Evolutionary conservation across 108 stramenopile genomes (phyloP).

Genomic region (Conticribra guillardii): DNA sequence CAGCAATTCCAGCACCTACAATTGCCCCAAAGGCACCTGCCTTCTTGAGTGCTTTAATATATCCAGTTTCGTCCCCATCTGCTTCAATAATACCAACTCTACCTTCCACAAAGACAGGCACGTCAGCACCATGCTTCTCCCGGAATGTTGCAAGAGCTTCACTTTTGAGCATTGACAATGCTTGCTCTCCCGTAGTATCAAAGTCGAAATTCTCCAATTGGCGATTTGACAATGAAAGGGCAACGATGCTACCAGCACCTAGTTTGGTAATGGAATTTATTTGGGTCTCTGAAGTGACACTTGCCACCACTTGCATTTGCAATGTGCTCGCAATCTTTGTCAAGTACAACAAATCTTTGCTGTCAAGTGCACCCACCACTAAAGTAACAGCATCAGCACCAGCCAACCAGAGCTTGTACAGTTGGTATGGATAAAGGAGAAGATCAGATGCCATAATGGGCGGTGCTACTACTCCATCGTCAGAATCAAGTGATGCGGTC

Average conservation of each 20-base stretch:
- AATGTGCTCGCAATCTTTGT: constrained; percentile 82
- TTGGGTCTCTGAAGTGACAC: constrained; percentile 74
- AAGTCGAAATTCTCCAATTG: constrained; percentile 79
- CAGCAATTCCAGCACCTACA: constrained; percentile 70
- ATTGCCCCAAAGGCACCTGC: constrained; percentile 76
- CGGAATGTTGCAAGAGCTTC: constrained; percentile 58
- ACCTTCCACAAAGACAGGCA: constrained; percentile 78
- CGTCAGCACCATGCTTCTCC: constrained; percentile 57
- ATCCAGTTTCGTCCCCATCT: constrained; percentile 24
- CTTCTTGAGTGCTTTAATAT: constrained; percentile 56
- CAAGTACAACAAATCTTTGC: constrained; percentile 81
- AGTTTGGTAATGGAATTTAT: constrained; percentile 51
- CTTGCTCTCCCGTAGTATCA: constrained; percentile 76
- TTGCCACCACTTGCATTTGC: constrained; percentile 64
- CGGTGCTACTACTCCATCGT: constrained; percentile 67
- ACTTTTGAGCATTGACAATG: constrained; percentile 66
- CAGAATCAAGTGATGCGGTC: constrained; percentile 36
- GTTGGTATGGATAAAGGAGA: constrained; percentile 85
- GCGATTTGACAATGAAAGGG: constrained; percentile 77
- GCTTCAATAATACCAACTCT: constrained; percentile 69
- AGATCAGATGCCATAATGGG: constrained; percentile 87
- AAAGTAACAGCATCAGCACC: constrained; percentile 89
- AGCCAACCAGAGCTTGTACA: constrained; percentile 84
- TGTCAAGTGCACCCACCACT: constrained; percentile 69
- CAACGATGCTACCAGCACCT: constrained; percentile 53